Evolutionary conservation across 2,329 filamentous ascomycete genomes (phyloP).

Genomic region (Albophoma yamanashiensis): DNA sequence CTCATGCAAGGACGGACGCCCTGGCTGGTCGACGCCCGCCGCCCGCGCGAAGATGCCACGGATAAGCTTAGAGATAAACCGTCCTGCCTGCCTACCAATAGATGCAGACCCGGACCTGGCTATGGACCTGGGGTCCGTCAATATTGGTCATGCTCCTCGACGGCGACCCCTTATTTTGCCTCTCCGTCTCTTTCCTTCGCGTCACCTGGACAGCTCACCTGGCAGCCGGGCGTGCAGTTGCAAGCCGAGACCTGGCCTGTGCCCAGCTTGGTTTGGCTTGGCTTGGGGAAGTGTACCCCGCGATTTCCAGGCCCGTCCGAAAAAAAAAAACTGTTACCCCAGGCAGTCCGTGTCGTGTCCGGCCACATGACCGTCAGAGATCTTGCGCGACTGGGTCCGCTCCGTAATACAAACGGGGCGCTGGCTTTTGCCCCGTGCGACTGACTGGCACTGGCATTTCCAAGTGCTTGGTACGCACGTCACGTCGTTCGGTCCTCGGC

Average conservation of each 20-base stretch:
- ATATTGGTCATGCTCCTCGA: background rate
- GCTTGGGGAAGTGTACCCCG: background rate
- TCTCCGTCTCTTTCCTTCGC: background rate
- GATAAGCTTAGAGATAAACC: background rate
- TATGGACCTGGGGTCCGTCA: background rate
- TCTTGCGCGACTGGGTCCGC: background rate
- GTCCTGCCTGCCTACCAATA: background rate
- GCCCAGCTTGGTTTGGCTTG: background rate
- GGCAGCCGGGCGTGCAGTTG: background rate
- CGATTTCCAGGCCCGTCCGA: background rate
- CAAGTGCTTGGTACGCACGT: background rate
- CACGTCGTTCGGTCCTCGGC: background rate
- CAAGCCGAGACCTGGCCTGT: background rate
- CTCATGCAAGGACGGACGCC: background rate
- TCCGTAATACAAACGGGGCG: background rate
- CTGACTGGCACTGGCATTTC: background rate
- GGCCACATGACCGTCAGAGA: conserved; percentile 4
- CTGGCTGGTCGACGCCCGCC: background rate
- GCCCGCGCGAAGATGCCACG: background rate
- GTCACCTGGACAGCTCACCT: background rate
- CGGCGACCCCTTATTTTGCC: too few relatives aligned
- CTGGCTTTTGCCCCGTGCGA: background rate
- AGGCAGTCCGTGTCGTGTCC: background rate
- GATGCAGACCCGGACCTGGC: background rate
- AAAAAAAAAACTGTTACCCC: background rate